Evolutionary conservation across 345 rosid species (phyloP).

Genomic region (Noccaea caerulescens): DNA sequence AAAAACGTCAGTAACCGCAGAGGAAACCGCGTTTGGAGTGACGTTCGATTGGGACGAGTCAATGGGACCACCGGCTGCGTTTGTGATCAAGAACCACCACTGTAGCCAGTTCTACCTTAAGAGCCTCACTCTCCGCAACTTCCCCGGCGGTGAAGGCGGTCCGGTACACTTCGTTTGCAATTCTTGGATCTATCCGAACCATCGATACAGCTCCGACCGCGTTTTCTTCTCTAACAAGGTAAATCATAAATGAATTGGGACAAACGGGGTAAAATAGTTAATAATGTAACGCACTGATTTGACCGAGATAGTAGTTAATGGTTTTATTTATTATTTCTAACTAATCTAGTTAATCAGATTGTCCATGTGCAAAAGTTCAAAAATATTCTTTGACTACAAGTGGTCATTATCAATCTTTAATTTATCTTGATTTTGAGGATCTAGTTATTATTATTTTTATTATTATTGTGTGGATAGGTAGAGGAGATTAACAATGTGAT

Average conservation of each 20-base stretch:
- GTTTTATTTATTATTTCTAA: background rate
- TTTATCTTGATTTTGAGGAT: background rate
- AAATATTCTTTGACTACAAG: constrained; percentile 6
- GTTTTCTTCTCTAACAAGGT: constrained; percentile 95
- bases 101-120: constrained; percentile 71
- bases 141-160: constrained; percentile 48
- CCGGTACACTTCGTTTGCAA: constrained; percentile 74
- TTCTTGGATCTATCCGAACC: constrained; percentile 90
- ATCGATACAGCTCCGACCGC: constrained; percentile 65
- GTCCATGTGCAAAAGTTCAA: constrained; percentile 30
- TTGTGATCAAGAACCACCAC: constrained; percentile 66
- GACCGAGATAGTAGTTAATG: background rate
- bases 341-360: constrained; percentile 10
- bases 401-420: constrained; percentile 13
- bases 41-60: constrained; percentile 74
- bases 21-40: constrained; percentile 52
- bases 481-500: no score
- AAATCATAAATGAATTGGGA: constrained; percentile 22
- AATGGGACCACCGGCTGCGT: constrained; percentile 74
- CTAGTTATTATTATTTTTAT: background rate
- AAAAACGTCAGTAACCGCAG: constrained; percentile 54
- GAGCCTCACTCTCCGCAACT: constrained; percentile 56
- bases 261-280: background rate
- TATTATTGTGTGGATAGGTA: constrained; percentile 5
- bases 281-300: constrained; percentile 5